Percentiles rank a stretch among this genome's conserved stretches.
phyloP scores from a whole-genome alignment of 2,329 filamentous ascomycete species.

The Trichoderma hamatum region DNA sequence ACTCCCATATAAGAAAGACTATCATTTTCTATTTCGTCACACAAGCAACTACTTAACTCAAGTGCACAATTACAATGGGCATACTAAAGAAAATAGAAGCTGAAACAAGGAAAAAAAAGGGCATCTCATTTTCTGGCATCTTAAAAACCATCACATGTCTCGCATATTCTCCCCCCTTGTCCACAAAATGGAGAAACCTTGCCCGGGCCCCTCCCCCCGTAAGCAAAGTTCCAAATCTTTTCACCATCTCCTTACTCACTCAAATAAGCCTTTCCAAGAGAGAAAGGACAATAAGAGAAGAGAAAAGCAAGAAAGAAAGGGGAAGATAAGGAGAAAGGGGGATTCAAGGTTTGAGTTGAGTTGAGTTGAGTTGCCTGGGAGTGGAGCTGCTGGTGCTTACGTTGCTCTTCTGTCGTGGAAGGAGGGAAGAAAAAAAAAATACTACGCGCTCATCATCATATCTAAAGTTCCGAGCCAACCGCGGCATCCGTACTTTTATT shows the following conservation, averaged over 20 bases:
- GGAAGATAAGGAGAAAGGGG: background rate
- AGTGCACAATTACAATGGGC: background rate
- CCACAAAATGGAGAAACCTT: conserved; percentile 1
- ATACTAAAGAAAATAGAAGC: background rate
- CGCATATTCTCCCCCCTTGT: background rate
- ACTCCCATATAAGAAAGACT: background rate
- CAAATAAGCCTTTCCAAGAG: background rate
- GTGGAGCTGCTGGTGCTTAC: conserved; percentile 17
- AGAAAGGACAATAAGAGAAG: background rate
- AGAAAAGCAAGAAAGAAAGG: background rate
- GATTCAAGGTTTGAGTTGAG: background rate
- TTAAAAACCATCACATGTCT: background rate
- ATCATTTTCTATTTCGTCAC: background rate
- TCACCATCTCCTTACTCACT: background rate
- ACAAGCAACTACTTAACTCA: background rate
- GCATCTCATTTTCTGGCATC: background rate
- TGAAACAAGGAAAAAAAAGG: background rate
- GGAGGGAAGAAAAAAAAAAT: background rate
- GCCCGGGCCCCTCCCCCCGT: background rate
- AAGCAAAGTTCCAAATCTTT: conserved; percentile 11
- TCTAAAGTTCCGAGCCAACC: conserved; percentile 20
- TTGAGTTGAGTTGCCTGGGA: background rate
- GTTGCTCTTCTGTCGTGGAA: background rate
- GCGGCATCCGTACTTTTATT: background rate
- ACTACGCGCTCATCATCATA: background rate